Evolutionary conservation across 768 basidiomycete genomes (phyloP), one percentile per base, ranked within the genome.

Genomic region (Boletus vinaceobasis): DNA sequence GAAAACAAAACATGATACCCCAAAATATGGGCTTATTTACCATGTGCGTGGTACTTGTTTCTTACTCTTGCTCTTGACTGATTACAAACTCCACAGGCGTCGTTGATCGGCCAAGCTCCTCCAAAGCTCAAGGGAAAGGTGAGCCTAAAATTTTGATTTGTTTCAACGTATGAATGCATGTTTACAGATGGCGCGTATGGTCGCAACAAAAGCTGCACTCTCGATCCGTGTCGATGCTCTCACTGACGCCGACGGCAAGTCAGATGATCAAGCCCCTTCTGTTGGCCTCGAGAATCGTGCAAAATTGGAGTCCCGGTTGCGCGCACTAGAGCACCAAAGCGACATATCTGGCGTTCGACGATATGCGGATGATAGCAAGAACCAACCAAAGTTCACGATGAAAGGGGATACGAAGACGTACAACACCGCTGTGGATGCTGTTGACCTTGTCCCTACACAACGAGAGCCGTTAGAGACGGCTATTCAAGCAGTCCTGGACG

Each of bases 1-100:
- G 53, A 88, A 88, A 73, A 87, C 87, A 31, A 88, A 88, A 66
- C 87, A 98, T 59, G 96, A 98, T 76, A 98, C 96, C 57, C 95
- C 96, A 26, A 99, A 99, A 76, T 98, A 99, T 67, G 97, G 97
- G 57, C 79, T 98, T n/a, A 98, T 99, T 63, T 99, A 98, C 75
- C 97, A 98, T 76, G 92, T 90, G 70, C 36, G 83, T 75, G 13
- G 21, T 19, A n/a, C 33, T 29, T 21, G 11, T 53, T 48, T 54
- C 29, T 2, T 38, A n/a, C 36, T 29, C 39, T 38, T 35, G 47
- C 46, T 52, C 33, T 14, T 6, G 45, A 47, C 54, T 50, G 29
- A 60, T 27, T 47, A 49, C 13, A 55, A 59, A 43, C 13, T 31
- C 7, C 52, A 9, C 47, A 92, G 90, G 93, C 96, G 37, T 97